Base-by-base conservation (phyloP, 2,329 filamentous ascomycete genomes). In the Xylariaceae sp. region DNA sequence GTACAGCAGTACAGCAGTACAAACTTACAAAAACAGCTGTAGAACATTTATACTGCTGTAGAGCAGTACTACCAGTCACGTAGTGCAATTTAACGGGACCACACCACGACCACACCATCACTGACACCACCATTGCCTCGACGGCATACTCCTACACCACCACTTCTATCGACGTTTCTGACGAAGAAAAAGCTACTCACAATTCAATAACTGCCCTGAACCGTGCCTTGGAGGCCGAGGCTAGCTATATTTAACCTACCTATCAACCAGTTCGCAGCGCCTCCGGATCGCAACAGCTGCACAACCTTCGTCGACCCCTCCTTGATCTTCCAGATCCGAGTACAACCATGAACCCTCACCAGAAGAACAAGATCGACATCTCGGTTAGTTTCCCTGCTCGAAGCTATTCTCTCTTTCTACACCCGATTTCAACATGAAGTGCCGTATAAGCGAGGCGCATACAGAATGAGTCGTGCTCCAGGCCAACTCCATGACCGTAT, bases 341-440 rank as follows among this genome's bases (percentile, higher is more conserved):
- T 46, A 48, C 46, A 65, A 73, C 55, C 51, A 94, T 97, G 88
- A 96, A 96, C 66, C 90, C 90, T 55, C 88, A 89, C 65, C 87
- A 96, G 75, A 89, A 94, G 77, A 96, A 96, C 76, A 97, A 98
- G 75, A 77, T 97, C 59, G 92, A 98, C 68, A 76, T 96, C 68
- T 89, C 78, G 73, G 92, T 96, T 71, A 71, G 86, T 77, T 48
- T 41, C 51, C 36, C 36, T 36, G 39, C 38, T 36, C 17, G 35
- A 34, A 31, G 30, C 28, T 35, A 45, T 37, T 30, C 35, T 32
- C 21, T 19, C 17, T 19, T 41, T 18, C 31, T 41, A 24, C 11
- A 11, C 6, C 21, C 7, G 6, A 7, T 28, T n/a, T 14, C 30
- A 27, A 9, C 4, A 13, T 13, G 5, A 18, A 19, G 15, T 17